Evolutionary conservation across 116 monocot species (phyloP), one percentile per base, ranked within the genome.

Genomic region (Posidonia oceanica): DNA sequence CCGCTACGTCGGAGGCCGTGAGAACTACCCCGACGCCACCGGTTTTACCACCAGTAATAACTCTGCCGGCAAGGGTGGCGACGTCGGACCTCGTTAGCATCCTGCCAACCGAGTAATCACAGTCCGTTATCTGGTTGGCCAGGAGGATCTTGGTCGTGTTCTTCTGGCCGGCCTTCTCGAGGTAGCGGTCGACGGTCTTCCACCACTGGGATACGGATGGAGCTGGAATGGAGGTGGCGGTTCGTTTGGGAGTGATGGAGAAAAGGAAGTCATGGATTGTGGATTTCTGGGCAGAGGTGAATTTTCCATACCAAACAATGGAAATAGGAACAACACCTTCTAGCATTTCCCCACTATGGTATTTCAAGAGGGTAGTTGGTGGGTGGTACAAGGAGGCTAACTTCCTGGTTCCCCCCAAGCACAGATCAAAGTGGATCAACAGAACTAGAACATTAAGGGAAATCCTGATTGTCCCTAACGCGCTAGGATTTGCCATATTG

Each of bases 1-100:
- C 87, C 10, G 73, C 81, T 48, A 91, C 91, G 73, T 87, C 91
- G 14, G 65, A 70, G 10, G 87, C 73, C 18, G 91, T 91, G 14
- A 87, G 77, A 4, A 87, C 81, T 0, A 85, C 74, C 69, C 75
- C 83, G 69, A 88, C 36, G 20, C 29, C 29, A 29, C 29, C 29
- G 29, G 29, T 29, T 29, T 29, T 29, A 29, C 29, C 29, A 29
- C 29, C 29, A 29, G 29, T 29, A n/a, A n/a, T n/a, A 29, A 29
- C 29, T 29, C 29, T 29, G 29, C 29, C 29, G 29, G 84, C 88
- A 16, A 85, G 73, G 58, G 14, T 3, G 3, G 72, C 18, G 63
- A 88, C 60, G 3, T 85, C 70, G 59, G 55, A 20, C 59, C 13
- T 7, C 2, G 42, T 64, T 12, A 88, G 80, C 21, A 66, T 54